Evolutionary conservation across 768 basidiomycete species (phyloP).

Genomic region (Megacollybia marginata): DNA sequence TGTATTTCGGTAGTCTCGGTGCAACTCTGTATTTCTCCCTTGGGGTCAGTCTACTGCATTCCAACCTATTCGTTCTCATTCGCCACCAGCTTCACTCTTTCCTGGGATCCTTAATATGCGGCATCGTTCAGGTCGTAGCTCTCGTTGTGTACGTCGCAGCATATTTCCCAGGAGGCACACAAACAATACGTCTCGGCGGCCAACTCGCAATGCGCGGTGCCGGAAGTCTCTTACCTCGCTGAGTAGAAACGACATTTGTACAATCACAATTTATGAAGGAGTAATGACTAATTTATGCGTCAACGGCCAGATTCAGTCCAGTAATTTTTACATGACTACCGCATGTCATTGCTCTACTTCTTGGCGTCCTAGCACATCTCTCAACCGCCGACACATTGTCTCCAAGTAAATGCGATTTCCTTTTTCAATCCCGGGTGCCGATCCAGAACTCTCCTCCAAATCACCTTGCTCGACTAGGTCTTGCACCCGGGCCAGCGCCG

Average conservation of each 20-base stretch:
- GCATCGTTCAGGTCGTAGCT: slow-evolving; percentile 74
- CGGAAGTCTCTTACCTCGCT: slow-evolving; percentile 75
- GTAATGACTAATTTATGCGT: too few relatives aligned
- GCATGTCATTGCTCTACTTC: slow-evolving; percentile 16
- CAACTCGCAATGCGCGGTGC: slow-evolving; percentile 81
- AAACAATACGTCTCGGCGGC: slow-evolving; percentile 74
- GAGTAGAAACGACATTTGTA: slow-evolving; percentile 8
- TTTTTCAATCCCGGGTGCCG: slow-evolving; percentile 36
- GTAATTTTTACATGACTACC: not conserved
- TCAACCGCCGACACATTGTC: slow-evolving; percentile 66
- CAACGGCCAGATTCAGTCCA: too few relatives aligned
- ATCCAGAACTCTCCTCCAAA: slow-evolving; percentile 22
- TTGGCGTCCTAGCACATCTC: slow-evolving; percentile 54
- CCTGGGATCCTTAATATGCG: slow-evolving; percentile 77
- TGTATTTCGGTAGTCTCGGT: slow-evolving; percentile 79
- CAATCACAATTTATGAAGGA: too few relatives aligned
- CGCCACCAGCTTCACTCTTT: slow-evolving; percentile 66
- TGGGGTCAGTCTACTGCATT: slow-evolving; percentile 46
- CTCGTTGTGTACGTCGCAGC: slow-evolving; percentile 86
- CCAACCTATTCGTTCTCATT: not conserved
- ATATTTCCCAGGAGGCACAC: slow-evolving; percentile 89
- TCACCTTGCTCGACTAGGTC: slow-evolving; percentile 32
- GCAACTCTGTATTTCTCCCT: slow-evolving; percentile 91
- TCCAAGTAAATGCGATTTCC: slow-evolving; percentile 67
- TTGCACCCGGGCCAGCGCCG: slow-evolving; percentile 47